Conservation (phyloP, 1,139 yeast species). For the Suhomyces taliae region DNA sequence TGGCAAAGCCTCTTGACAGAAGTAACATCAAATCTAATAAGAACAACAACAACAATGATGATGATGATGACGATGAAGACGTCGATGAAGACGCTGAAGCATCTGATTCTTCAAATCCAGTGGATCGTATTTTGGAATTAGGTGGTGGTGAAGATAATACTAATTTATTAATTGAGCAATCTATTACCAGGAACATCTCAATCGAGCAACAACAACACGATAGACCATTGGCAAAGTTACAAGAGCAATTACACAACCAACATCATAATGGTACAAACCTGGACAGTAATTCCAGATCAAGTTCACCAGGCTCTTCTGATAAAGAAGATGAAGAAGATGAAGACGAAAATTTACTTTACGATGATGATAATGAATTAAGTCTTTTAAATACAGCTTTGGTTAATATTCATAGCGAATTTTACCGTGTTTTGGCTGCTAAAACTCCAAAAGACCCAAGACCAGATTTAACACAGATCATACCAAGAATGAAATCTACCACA, state of each 20-base stretch:
- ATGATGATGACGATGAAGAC: conserved; percentile 6
- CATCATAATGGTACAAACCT: conserved; percentile 25
- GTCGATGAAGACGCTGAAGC: conserved; percentile 16
- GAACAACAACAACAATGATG: conserved; percentile 3
- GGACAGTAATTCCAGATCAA: conserved; percentile 13
- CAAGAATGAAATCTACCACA: conserved; percentile 65
- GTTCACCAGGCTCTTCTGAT: conserved; percentile 13
- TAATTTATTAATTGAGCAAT: conserved; percentile 49
- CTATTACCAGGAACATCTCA: conserved; percentile 55
- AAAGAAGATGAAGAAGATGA: conserved; percentile 30
- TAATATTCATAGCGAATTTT: conserved; percentile 67
- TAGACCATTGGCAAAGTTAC: conserved; percentile 81
- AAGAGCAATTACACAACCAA: conserved; percentile 66
- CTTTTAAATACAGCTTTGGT: conserved; percentile 63
- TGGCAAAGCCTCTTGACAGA: not conserved
- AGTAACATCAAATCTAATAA: not conserved
- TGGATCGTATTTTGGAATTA: conserved; percentile 48
- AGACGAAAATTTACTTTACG: conserved; percentile 61
- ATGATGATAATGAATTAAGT: conserved; percentile 76
- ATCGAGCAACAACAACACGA: conserved; percentile 69
- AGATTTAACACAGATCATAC: conserved; percentile 68
- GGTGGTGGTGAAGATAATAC: conserved; percentile 52
- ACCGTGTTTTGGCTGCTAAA: conserved; percentile 41
- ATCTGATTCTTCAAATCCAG: conserved; percentile 38
- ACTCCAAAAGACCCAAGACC: conserved; percentile 33